Evolutionary conservation across 1,139 yeast species (phyloP), one percentile per base, ranked within the genome.

Genomic region (Yamadazyma atmosphaerica): DNA sequence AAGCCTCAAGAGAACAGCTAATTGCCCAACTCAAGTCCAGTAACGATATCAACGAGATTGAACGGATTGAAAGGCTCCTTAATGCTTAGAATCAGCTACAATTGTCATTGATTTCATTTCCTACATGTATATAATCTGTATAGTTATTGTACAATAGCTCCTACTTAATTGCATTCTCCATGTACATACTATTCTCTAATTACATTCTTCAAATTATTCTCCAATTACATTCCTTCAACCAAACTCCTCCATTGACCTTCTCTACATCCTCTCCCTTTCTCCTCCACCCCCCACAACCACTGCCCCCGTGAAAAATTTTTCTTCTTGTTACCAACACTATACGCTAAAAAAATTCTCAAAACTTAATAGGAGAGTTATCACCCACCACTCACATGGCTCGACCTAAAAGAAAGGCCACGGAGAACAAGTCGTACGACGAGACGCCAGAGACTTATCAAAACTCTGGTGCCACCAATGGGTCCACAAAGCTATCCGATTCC

Each of bases 1-100:
- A 12, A 14, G 14, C 29, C 17, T 24, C 27, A 6, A 26, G 21
- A 44, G 60, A 60, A 12, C 62, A 63, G 38, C 60, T 89, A 35
- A 69, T 81, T 46, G 58, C 65, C 34, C 74, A 79, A 42, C 64
- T 89, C 40, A 72, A 73, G 38, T 64, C 61, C 25, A 95, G 96
- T 1, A 71, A 79, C 4, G 80, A 83, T 38, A 58, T 89, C 43
- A 85, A 75, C 11, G 96, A 89, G 48, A 83, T 89, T 11, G 87
- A 83, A 46, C 63, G 79, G 37, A 76, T 89, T 21, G 95, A 87
- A 56, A 63, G 65, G 24, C 67, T 74, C 2, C 57, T 78, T 38
- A 60, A 58, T 32, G 13, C 10, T 5, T 34, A 16, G 14, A 11
- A n/a, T n/a, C n/a, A n/a, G n/a, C n/a, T n/a, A n/a, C n/a, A n/a